phyloP scores from a whole-genome alignment of 352 stramenopile species.

The Globisporangium abappressorium region DNA sequence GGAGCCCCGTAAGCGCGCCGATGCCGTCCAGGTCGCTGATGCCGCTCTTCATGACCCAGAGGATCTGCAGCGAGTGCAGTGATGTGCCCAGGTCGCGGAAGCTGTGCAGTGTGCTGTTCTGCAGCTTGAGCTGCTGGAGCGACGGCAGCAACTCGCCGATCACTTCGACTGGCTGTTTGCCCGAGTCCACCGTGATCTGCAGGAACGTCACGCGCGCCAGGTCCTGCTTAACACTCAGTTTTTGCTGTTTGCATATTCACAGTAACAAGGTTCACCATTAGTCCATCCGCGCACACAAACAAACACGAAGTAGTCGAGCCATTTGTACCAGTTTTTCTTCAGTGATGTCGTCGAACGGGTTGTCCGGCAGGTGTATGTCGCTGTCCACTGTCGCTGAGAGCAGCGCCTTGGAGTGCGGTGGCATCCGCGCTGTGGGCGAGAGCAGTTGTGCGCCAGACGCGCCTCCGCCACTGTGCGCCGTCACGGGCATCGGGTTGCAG shows the following conservation, averaged over 20 bases:
- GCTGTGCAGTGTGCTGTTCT: slow-evolving; percentile 60
- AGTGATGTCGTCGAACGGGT: slow-evolving; percentile 79
- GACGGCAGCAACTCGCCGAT: slow-evolving; percentile 77
- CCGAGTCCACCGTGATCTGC: slow-evolving; percentile 68
- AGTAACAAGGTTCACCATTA: slow-evolving; percentile 1
- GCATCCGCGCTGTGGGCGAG: slow-evolving; percentile 23
- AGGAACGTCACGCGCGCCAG: slow-evolving; percentile 52
- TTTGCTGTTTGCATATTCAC: slow-evolving; percentile 30
- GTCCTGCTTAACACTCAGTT: slow-evolving; percentile 58
- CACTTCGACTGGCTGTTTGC: slow-evolving; percentile 77
- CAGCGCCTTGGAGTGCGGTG: not conserved
- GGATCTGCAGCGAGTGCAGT: slow-evolving; percentile 55
- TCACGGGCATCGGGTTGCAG: slow-evolving; percentile 66
- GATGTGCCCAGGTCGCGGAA: slow-evolving; percentile 85
- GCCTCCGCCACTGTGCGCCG: slow-evolving; percentile 5
- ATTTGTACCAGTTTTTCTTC: slow-evolving; percentile 60
- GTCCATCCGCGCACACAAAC: not conserved
- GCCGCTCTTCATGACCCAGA: slow-evolving; percentile 62
- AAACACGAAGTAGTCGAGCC: not conserved
- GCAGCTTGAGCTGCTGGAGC: slow-evolving; percentile 61
- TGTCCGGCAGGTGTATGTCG: slow-evolving; percentile 38
- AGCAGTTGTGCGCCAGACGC: slow-evolving; percentile 17
- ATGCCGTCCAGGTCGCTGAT: slow-evolving; percentile 87
- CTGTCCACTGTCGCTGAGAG: slow-evolving; percentile 6
- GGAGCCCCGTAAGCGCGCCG: slow-evolving; percentile 66